phyloP scores from a whole-genome alignment of 768 basidiomycete genomes.

The Phlegmacium glaucopus region DNA sequence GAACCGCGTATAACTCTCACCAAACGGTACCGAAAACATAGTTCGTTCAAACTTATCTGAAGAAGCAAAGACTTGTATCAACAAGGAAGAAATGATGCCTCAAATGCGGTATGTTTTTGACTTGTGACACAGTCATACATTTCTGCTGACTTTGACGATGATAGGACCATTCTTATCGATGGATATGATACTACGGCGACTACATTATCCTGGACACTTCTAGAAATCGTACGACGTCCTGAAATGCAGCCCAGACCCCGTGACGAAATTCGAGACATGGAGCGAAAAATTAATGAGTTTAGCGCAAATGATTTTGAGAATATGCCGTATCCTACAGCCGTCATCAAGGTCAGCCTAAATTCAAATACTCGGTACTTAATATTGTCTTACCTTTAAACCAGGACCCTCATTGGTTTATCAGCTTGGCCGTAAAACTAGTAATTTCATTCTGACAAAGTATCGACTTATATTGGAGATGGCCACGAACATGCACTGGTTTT shows the following conservation, averaged over 20 bases:
- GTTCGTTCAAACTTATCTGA: conserved; percentile 53
- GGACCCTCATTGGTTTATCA: no score
- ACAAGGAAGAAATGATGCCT: conserved; percentile 42
- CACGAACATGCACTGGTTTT: no score
- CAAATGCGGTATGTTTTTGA: conserved; percentile 49
- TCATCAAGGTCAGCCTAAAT: conserved; percentile 37
- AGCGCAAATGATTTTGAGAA: conserved; percentile 41
- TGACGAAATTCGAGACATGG: conserved; percentile 48
- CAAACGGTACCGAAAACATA: conserved; percentile 15
- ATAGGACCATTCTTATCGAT: conserved; percentile 49
- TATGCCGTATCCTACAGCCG: conserved; percentile 46
- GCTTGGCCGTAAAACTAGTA: no score
- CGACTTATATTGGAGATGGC: no score
- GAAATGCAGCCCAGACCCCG: conserved; percentile 60
- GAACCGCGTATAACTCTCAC: no score
- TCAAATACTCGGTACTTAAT: background rate
- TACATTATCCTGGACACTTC: conserved; percentile 55
- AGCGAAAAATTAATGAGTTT: conserved; percentile 30
- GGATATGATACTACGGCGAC: conserved; percentile 64
- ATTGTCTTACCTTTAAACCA: conserved; percentile 11
- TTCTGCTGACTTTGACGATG: conserved; percentile 33
- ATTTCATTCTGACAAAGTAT: no score
- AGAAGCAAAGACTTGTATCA: conserved; percentile 38
- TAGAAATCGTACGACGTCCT: conserved; percentile 57
- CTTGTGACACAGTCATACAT: conserved; percentile 31